Evolutionary conservation across 208 protist genomes (phyloP).

Genomic region (Balamuthia mandrillaris): DNA sequence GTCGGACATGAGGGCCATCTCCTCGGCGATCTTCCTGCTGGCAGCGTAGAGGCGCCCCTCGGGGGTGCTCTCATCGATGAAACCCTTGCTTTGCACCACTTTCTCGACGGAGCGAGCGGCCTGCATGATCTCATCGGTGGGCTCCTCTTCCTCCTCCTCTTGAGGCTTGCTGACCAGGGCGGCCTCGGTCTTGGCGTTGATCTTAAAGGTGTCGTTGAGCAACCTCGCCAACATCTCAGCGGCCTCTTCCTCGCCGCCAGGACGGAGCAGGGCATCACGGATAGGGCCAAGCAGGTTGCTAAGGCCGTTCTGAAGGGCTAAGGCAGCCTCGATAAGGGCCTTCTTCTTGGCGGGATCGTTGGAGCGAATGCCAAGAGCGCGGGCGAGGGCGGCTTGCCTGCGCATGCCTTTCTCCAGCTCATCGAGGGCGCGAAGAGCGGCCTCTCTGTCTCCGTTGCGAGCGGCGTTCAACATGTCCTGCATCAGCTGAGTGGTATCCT

Average conservation of each 20-base stretch:
- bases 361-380: background rate
- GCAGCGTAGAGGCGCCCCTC: background rate
- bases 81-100: background rate
- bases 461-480: background rate
- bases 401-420: background rate
- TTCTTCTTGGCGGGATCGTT: slow-evolving; percentile 2
- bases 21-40: background rate
- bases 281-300: background rate
- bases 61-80: background rate
- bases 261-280: background rate
- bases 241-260: background rate
- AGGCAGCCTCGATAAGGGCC: background rate
- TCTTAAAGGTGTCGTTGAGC: background rate
- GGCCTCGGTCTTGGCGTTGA: background rate
- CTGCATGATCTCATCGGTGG: slow-evolving; percentile 5
- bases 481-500: background rate
- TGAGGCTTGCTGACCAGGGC: too few relatives aligned
- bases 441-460: background rate
- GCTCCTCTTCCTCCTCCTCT: background rate
- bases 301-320: background rate
- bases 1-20: slow-evolving; percentile 17
- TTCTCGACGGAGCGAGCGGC: background rate
- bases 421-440: background rate
- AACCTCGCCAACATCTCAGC: background rate
- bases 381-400: background rate